phyloP scores from a whole-genome alignment of 2,329 filamentous ascomycete genomes.

The Aureobasidium zeae region DNA sequence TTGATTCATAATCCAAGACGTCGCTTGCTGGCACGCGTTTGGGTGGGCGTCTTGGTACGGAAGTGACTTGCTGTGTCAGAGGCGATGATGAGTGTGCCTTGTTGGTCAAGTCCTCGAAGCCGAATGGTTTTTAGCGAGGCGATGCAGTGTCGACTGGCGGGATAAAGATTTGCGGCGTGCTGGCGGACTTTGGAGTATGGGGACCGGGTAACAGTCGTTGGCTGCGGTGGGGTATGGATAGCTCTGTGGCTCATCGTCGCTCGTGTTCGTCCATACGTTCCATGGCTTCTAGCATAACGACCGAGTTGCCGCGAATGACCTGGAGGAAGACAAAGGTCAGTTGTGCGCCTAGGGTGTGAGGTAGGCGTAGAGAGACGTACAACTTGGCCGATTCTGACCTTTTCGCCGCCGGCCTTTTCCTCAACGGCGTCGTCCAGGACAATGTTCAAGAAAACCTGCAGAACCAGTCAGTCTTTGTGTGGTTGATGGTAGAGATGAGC shows the following conservation, averaged over 20 bases:
- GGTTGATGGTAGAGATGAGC: slow-evolving; percentile 25
- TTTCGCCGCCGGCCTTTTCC: slow-evolving; percentile 86
- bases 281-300: slow-evolving; percentile 80
- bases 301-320: slow-evolving; percentile 95
- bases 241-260: slow-evolving; percentile 17
- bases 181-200: not conserved
- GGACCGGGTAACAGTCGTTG: slow-evolving; percentile 1
- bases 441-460: slow-evolving; percentile 97
- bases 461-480: not conserved
- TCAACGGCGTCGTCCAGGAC: slow-evolving; percentile 95
- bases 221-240: not conserved
- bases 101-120: not conserved
- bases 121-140: not conserved
- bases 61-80: not conserved
- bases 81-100: not conserved
- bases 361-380: slow-evolving; percentile 44
- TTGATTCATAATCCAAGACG: slow-evolving; percentile 4
- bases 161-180: not conserved
- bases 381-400: slow-evolving; percentile 83
- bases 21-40: slow-evolving; percentile 2
- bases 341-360: not conserved
- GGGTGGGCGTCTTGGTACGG: not conserved
- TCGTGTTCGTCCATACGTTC: slow-evolving; percentile 31
- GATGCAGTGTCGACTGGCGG: slow-evolving; percentile 2
- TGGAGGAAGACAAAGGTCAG: slow-evolving; percentile 30